Evolutionary conservation across 2,329 filamentous ascomycete genomes (phyloP).

Genomic region (Fusarium nurragi): DNA sequence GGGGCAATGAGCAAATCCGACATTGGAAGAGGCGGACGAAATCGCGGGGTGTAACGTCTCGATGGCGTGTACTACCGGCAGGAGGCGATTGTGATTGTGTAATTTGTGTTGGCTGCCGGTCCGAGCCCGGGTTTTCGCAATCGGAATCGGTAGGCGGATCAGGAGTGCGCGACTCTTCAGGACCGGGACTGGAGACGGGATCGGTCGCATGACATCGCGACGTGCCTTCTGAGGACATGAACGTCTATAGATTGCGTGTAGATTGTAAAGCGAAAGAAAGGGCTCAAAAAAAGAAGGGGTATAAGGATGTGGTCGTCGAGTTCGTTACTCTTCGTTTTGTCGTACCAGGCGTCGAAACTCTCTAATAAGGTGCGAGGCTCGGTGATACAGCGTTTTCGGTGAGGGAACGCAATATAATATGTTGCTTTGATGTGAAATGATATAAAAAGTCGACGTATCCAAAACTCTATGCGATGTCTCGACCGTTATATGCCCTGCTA

Average conservation of each 20-base stretch:
- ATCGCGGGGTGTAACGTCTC: constrained; percentile 42
- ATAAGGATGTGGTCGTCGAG: neutral
- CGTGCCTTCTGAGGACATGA: constrained; percentile 35
- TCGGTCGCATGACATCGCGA: constrained; percentile 23
- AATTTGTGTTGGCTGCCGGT: constrained; percentile 10
- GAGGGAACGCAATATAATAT: neutral
- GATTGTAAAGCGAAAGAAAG: neutral
- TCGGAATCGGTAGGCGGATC: constrained; percentile 14
- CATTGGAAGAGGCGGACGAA: constrained; percentile 79
- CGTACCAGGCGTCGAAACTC: constrained; percentile 34
- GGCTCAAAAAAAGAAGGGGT: neutral
- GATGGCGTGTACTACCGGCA: constrained; percentile 5
- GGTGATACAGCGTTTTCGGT: neutral
- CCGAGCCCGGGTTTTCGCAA: constrained; percentile 11
- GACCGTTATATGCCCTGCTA: constrained; percentile 1
- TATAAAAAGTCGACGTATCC: neutral
- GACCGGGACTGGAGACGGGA: constrained; percentile 27
- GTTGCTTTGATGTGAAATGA: neutral
- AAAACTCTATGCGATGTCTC: constrained; percentile 7
- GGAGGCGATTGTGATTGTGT: constrained; percentile 19
- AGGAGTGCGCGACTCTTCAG: constrained; percentile 2
- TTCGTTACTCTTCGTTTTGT: constrained; percentile 6
- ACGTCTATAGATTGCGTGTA: constrained; percentile 20
- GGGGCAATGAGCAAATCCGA: constrained; percentile 73
- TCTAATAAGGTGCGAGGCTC: constrained; percentile 40